Percentiles rank a stretch among this genome's conserved stretches.
Conservation (phyloP, 805 yeast genomes). For the Metschnikowia drakensbergensis region DNA sequence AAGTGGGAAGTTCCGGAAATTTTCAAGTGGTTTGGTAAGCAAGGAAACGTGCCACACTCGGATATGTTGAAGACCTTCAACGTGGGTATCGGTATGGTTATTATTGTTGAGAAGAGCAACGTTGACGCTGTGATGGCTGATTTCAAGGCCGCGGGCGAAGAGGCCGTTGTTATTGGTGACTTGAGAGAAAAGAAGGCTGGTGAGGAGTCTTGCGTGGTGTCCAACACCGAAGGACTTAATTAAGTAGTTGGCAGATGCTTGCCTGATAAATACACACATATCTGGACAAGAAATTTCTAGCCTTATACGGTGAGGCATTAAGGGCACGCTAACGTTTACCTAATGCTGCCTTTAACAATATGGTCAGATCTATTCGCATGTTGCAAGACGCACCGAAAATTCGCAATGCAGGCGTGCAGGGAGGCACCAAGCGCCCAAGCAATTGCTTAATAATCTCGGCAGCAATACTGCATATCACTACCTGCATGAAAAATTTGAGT, state of each 20-base stretch:
- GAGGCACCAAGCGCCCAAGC: background rate
- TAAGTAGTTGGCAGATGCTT: background rate
- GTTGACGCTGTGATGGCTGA: conserved; percentile 53
- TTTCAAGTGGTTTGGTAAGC: conserved; percentile 89
- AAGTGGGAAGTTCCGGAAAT: conserved; percentile 85
- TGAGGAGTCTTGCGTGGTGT: conserved; percentile 61
- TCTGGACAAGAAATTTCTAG: background rate
- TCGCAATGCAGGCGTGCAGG: background rate
- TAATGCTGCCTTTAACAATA: too few relatives aligned
- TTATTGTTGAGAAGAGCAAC: conserved; percentile 68
- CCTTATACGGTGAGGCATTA: too few relatives aligned
- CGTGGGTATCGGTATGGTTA: conserved; percentile 95
- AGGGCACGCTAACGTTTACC: too few relatives aligned
- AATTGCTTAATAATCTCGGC: conserved; percentile 1
- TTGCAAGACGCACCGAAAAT: background rate
- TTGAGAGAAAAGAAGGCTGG: conserved; percentile 37
- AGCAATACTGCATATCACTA: conserved; percentile 1
- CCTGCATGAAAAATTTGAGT: conserved; percentile 3
- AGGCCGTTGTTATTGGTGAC: conserved; percentile 51
- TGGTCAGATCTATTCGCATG: background rate
- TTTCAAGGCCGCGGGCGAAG: conserved; percentile 67
- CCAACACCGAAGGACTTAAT: conserved; percentile 16
- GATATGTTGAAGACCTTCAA: conserved; percentile 91
- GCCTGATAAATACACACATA: background rate
- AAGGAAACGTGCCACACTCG: conserved; percentile 82